A percentile compares a stretch with the other conserved stretches of the same genome.
phyloP scores from a whole-genome alignment of 2,329 filamentous ascomycete genomes.

The Fusarium siculi region DNA sequence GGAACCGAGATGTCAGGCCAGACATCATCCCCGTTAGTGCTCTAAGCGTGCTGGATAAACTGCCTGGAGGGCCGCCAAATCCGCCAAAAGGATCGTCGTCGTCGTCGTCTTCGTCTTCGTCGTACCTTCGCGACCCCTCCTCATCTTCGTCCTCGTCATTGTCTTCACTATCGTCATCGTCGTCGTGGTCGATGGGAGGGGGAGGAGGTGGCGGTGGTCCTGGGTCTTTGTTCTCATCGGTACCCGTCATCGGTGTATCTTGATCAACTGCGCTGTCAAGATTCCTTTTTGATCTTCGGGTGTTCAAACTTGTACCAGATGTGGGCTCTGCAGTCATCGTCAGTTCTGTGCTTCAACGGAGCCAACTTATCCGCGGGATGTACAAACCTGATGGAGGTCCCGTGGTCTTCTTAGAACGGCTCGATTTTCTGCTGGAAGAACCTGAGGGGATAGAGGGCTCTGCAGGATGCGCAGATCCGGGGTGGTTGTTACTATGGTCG shows the following conservation, averaged over 20 bases:
- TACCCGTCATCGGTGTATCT: slow-evolving; percentile 78
- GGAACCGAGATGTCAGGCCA: slow-evolving; percentile 80
- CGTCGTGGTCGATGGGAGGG: slow-evolving; percentile 46
- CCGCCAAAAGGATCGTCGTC: slow-evolving; percentile 72
- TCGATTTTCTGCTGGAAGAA: slow-evolving; percentile 77
- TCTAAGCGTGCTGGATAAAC: slow-evolving; percentile 82
- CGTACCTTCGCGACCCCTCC: slow-evolving; percentile 55
- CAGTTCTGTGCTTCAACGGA: slow-evolving; percentile 14
- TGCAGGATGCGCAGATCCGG: slow-evolving; percentile 70
- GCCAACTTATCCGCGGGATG: background rate
- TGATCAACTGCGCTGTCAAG: slow-evolving; percentile 63
- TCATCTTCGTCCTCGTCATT: slow-evolving; percentile 48
- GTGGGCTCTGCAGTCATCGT: slow-evolving; percentile 46
- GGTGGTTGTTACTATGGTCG: slow-evolving; percentile 35
- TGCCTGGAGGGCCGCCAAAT: slow-evolving; percentile 72
- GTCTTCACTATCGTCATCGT: slow-evolving; percentile 53
- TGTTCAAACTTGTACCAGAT: slow-evolving; percentile 52
- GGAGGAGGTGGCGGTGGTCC: slow-evolving; percentile 57
- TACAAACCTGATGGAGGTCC: slow-evolving; percentile 57
- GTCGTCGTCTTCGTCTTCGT: slow-evolving; percentile 75
- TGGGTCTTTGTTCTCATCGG: slow-evolving; percentile 63
- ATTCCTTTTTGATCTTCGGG: slow-evolving; percentile 65
- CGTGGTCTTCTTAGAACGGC: slow-evolving; percentile 73
- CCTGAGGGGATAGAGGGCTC: slow-evolving; percentile 67
- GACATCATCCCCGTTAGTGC: slow-evolving; percentile 93